Evolutionary conservation across 2,329 filamentous ascomycete genomes (phyloP).

Genomic region (Shiraia sp.): DNA sequence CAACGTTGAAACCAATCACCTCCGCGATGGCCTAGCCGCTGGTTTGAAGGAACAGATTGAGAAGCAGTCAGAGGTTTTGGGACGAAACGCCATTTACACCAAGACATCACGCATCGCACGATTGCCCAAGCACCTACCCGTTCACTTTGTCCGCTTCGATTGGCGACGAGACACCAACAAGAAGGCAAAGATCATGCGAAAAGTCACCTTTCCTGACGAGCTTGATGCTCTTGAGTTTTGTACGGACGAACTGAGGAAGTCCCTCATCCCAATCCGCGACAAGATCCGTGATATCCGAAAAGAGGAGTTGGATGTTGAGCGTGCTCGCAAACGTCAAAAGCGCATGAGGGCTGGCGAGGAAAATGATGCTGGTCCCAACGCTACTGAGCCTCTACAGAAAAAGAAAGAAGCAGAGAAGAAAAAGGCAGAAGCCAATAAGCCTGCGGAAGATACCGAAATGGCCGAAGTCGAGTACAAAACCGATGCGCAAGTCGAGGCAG

Average conservation of each 20-base stretch:
- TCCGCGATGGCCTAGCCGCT: constrained; percentile 83
- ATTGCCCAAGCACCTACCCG: constrained; percentile 90
- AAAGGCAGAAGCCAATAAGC: constrained; percentile 57
- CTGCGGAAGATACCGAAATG: constrained; percentile 68
- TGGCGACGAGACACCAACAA: constrained; percentile 96
- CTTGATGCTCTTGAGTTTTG: constrained; percentile 94
- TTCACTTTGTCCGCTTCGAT: constrained; percentile 97
- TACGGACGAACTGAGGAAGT: constrained; percentile 81
- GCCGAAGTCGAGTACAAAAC: constrained; percentile 79
- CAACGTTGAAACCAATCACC: constrained; percentile 80
- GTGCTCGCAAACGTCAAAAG: constrained; percentile 90
- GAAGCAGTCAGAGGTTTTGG: constrained; percentile 80
- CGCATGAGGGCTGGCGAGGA: constrained; percentile 61
- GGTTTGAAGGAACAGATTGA: constrained; percentile 87
- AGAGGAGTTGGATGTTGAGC: constrained; percentile 90
- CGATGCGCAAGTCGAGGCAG: constrained; percentile 87
- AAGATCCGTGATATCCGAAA: constrained; percentile 94
- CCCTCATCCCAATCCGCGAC: constrained; percentile 89
- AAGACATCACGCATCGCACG: constrained; percentile 89
- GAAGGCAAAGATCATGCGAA: constrained; percentile 99
- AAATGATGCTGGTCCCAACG: constrained; percentile 49
- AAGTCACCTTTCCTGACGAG: constrained; percentile 94
- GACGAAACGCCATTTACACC: constrained; percentile 80
- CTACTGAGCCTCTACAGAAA: constrained; percentile 54
- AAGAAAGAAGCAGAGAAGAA: constrained; percentile 53